These are phyloP conservation scores for Monilinia laxa DNA, from an alignment of 2,329 filamentous ascomycete genomes.

Conservation along the genomic window DNA sequence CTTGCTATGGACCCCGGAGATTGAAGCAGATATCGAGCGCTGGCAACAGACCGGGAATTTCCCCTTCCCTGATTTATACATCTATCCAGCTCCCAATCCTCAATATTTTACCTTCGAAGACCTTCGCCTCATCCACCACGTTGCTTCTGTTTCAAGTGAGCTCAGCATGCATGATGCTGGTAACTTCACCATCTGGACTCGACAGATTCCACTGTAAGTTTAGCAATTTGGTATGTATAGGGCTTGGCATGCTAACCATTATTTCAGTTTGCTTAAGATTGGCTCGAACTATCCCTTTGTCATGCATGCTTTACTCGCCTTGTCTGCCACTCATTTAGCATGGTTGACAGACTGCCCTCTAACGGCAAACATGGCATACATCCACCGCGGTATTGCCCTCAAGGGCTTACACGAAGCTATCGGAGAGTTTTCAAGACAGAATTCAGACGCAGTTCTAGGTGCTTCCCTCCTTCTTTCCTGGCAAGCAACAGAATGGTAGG, in stretches of 20 bases:
- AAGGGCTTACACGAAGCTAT: conserved; percentile 88
- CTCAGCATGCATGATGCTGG: conserved; percentile 74
- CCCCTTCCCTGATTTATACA: conserved; percentile 77
- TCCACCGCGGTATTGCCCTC: conserved; percentile 81
- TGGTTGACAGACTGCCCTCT: conserved; percentile 84
- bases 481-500: conserved; percentile 95
- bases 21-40: conserved; percentile 74
- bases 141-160: conserved; percentile 81
- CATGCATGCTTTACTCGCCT: conserved; percentile 88
- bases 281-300: conserved; percentile 82
- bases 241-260: conserved; percentile 5
- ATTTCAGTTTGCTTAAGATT: conserved; percentile 71
- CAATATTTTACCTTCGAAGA: conserved; percentile 74
- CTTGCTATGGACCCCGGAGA: conserved; percentile 82
- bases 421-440: conserved; percentile 76
- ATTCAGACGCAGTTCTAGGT: conserved; percentile 87
- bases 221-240: not conserved
- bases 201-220: conserved; percentile 85
- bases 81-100: conserved; percentile 73
- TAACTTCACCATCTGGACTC: conserved; percentile 87
- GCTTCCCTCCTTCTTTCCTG: conserved; percentile 90
- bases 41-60: conserved; percentile 85
- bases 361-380: conserved; percentile 83
- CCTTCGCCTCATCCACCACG: conserved; percentile 84
- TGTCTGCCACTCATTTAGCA: conserved; percentile 92